phyloP scores from a whole-genome alignment of 148 eudicot species.

The Rhododendron simsii region DNA sequence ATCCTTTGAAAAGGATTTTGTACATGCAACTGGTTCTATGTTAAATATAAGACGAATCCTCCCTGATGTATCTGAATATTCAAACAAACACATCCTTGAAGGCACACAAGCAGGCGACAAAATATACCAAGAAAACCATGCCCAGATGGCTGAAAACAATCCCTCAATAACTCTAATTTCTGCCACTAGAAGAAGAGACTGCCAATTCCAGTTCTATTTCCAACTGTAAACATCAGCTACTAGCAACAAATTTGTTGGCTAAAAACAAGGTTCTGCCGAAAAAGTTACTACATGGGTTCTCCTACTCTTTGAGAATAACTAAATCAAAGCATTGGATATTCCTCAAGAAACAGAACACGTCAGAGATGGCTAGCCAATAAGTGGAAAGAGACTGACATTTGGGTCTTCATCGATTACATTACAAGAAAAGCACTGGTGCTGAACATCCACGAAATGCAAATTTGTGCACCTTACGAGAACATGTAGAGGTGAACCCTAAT shows the following conservation, averaged over 20 bases:
- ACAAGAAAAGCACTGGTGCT: neutral
- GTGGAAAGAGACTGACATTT: neutral
- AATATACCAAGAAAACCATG: neutral
- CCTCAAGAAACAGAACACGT: neutral
- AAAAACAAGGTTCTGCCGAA: too few relatives aligned
- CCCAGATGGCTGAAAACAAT: neutral
- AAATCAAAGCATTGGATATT: neutral
- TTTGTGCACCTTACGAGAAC: neutral
- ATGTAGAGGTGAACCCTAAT: neutral
- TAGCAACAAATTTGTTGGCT: neutral
- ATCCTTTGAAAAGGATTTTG: neutral
- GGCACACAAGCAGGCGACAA: neutral
- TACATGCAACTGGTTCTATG: neutral
- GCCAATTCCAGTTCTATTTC: neutral
- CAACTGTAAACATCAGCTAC: neutral
- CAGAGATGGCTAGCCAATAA: neutral
- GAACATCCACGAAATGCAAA: neutral
- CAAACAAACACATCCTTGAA: neutral
- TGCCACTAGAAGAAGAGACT: neutral
- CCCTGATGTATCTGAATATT: neutral
- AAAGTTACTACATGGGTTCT: neutral
- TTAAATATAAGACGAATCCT: neutral
- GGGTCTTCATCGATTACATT: neutral
- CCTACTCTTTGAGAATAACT: neutral
- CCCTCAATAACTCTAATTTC: neutral